Base-by-base conservation (phyloP, 2,329 filamentous ascomycete species). In the Aureobasidium namibiae region DNA sequence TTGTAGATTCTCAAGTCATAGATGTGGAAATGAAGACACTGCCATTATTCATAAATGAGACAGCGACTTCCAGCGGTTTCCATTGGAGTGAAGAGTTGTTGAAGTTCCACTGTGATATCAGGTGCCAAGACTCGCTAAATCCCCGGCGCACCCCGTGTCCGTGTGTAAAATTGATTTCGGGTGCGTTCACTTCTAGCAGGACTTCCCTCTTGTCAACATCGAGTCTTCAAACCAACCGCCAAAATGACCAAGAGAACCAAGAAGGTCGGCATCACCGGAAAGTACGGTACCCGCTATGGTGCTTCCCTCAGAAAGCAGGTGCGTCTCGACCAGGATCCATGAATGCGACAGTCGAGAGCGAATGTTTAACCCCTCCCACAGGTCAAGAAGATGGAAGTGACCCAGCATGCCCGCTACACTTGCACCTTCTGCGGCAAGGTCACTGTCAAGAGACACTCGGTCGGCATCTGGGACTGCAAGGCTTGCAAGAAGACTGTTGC, bases 381-480 rank as follows among this genome's bases (percentile, higher is more conserved):
- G 57, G 88, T 94, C 76, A 97, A 97, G 90, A 96, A 96, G 89
- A 96, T 96, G 88, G 94, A 97, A 88, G 89, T 97, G 78, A 89
- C 90, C 73, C 94, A 97, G 81, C 94, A 99, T 84, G 90, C 91
- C 82, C 88, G 88, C 78, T 97, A 96, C 78, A 86, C 87, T 75
- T 97, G 92, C 87, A 92, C 92, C 68, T 99, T 97, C 89, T 96
- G 91, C 85, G 92, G 92, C 75, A 97, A 97, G 88, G 87, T 86
- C 76, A 89, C 87, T 34, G 71, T 73, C 64, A 73, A 73, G 83
- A 87, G 92, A 74, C 83, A 90, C 75, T 86, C 90, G 65, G 89
- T 92, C 71, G 92, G 92, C 73, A 96, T 96, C 84, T 96, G 92
- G 92, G 84, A 92, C 79, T 99, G 94, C 89, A 88, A 85, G 79